Evolutionary conservation across 805 yeast genomes (phyloP).

Genomic region (Huiozyma sinensis): DNA sequence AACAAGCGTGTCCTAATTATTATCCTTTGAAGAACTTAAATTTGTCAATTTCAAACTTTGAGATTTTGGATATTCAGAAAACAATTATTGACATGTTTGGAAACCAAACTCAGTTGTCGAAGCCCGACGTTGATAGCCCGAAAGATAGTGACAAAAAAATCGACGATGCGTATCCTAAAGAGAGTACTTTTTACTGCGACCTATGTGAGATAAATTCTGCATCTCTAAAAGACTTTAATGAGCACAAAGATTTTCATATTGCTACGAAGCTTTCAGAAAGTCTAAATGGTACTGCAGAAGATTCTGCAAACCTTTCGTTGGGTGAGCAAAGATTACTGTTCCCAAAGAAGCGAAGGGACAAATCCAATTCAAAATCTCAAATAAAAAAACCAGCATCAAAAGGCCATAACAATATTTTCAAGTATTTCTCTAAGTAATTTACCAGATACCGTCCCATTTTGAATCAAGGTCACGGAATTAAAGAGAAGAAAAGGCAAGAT

Average conservation of each 20-base stretch:
- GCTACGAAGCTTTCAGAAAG: conserved; percentile 40
- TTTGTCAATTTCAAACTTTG: conserved; percentile 45
- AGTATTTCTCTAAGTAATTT: neutral
- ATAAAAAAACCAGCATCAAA: neutral
- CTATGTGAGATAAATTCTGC: conserved; percentile 15
- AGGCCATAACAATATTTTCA: neutral
- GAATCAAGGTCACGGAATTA: too few relatives aligned
- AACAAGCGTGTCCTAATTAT: conserved; percentile 8
- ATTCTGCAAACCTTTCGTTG: conserved; percentile 16
- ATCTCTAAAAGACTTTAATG: conserved; percentile 19
- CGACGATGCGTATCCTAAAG: neutral
- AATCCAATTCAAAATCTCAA: neutral
- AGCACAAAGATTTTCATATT: conserved; percentile 46
- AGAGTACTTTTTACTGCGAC: conserved; percentile 9
- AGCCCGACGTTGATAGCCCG: neutral
- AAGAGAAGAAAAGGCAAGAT: neutral
- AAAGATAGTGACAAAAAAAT: neutral
- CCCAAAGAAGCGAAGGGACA: neutral
- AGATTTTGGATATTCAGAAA: conserved; percentile 29
- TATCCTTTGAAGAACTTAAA: conserved; percentile 44
- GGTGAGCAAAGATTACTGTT: conserved; percentile 24
- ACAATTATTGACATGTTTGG: conserved; percentile 28
- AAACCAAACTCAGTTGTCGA: conserved; percentile 6
- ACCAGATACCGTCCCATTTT: too few relatives aligned
- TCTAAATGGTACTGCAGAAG: conserved; percentile 28